These are phyloP conservation scores for Chenopodium quinoa DNA, from an alignment of 148 eudicot genomes.

Conservation along the genomic window DNA sequence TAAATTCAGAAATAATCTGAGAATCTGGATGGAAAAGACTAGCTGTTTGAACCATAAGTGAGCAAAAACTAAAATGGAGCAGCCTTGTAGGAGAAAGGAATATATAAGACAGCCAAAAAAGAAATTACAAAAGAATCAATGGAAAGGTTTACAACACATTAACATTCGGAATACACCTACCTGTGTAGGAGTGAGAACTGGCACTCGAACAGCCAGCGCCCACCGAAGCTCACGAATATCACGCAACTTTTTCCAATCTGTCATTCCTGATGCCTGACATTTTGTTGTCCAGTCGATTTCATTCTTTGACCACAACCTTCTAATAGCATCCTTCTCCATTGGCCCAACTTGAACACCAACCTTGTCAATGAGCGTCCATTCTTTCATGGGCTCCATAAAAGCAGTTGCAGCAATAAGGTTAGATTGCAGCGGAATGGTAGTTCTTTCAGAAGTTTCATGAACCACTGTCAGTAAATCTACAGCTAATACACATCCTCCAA, in stretches of 20 bases:
- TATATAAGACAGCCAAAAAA: background rate
- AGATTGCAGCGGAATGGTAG: constrained; percentile 92
- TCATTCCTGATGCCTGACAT: constrained; percentile 89
- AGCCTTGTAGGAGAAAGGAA: too few relatives aligned
- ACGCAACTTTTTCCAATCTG: constrained; percentile 87
- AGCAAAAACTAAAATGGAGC: too few relatives aligned
- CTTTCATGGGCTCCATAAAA: constrained; percentile 97
- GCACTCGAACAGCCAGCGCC: constrained; percentile 89
- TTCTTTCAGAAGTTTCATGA: constrained; percentile 98
- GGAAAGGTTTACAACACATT: background rate
- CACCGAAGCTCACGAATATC: constrained; percentile 98
- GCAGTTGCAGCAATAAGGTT: constrained; percentile 97
- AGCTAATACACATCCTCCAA: constrained; percentile 96
- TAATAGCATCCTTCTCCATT: constrained; percentile 91
- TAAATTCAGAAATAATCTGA: too few relatives aligned
- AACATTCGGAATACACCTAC: constrained; percentile 32
- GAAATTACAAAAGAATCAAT: background rate
- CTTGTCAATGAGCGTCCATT: constrained; percentile 84
- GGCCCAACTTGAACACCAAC: constrained; percentile 89
- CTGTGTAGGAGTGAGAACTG: constrained; percentile 89
- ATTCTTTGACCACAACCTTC: constrained; percentile 89
- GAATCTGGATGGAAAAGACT: too few relatives aligned
- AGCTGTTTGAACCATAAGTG: too few relatives aligned
- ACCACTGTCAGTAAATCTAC: constrained; percentile 86
- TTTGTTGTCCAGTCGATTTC: constrained; percentile 90